Evolutionary conservation across 495 filamentous ascomycete species (phyloP).

Genomic region (Sordaria brevicollis): DNA sequence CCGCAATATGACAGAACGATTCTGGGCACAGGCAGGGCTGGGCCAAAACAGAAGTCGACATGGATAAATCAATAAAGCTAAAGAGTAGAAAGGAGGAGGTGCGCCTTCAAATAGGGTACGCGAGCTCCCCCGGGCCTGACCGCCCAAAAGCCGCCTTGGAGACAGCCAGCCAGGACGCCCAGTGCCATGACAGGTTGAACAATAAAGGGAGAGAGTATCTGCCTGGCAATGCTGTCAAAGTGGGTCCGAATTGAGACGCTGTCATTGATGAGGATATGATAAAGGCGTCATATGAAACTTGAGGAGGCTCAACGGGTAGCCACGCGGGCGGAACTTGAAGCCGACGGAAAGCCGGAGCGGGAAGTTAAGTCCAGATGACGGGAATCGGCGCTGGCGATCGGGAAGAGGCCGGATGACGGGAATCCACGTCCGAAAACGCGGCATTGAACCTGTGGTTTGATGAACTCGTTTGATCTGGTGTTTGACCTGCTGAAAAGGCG

Average conservation of each 20-base stretch:
- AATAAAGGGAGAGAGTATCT: too few species aligned
- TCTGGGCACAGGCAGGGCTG: not conserved
- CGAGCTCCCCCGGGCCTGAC: not conserved
- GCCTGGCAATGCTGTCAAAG: too few species aligned
- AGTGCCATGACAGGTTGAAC: not conserved
- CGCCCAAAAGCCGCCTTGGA: not conserved
- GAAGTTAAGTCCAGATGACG: not conserved
- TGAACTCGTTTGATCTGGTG: not conserved
- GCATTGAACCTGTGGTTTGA: not conserved
- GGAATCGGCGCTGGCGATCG: not conserved
- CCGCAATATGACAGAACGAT: not conserved
- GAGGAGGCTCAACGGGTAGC: too few species aligned
- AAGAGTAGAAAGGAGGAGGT: not conserved
- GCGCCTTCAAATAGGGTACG: not conserved
- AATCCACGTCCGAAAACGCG: not conserved
- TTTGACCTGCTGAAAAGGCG: not conserved
- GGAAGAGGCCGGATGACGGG: not conserved
- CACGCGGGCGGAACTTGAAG: too few species aligned
- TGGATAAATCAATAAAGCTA: not conserved
- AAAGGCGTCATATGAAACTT: too few species aligned
- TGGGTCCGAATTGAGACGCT: too few species aligned
- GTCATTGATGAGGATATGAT: too few species aligned
- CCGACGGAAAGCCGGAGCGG: too few species aligned
- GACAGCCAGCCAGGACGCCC: not conserved
- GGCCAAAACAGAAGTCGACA: not conserved